Conservation (phyloP, 2,329 filamentous ascomycete genomes). For the Diaporthe sp. region DNA sequence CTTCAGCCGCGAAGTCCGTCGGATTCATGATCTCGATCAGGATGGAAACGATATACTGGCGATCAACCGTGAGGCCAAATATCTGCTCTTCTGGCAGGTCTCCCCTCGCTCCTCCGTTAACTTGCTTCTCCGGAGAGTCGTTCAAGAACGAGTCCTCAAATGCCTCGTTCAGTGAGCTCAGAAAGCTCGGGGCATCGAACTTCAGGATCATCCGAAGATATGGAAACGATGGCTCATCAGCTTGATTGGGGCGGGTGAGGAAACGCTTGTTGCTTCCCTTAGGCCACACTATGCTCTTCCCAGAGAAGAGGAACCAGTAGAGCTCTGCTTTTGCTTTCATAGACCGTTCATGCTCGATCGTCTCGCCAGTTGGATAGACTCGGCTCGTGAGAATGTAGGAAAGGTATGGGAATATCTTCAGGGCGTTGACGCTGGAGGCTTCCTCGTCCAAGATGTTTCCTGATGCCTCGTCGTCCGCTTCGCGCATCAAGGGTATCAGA, state of each 20-base stretch:
- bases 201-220: slow-evolving; percentile 87
- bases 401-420: slow-evolving; percentile 95
- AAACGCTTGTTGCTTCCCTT: slow-evolving; percentile 73
- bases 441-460: slow-evolving; percentile 72
- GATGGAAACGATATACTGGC: slow-evolving; percentile 94
- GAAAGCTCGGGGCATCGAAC: slow-evolving; percentile 91
- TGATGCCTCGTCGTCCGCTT: slow-evolving; percentile 65
- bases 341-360: slow-evolving; percentile 80
- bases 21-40: slow-evolving; percentile 90
- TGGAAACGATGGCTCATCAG: slow-evolving; percentile 82
- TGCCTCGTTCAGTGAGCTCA: slow-evolving; percentile 96
- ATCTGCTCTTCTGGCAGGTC: slow-evolving; percentile 76
- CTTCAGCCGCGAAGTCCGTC: slow-evolving; percentile 80
- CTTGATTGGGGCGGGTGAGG: slow-evolving; percentile 68
- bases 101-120: slow-evolving; percentile 65
- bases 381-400: slow-evolving; percentile 92
- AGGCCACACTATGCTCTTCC: slow-evolving; percentile 82
- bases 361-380: slow-evolving; percentile 88
- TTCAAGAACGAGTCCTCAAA: slow-evolving; percentile 97
- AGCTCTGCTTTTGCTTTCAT: slow-evolving; percentile 86
- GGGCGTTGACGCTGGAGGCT: slow-evolving; percentile 77
- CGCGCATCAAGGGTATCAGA: slow-evolving; percentile 71
- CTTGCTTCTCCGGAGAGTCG: slow-evolving; percentile 75
- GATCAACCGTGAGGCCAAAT: slow-evolving; percentile 81
- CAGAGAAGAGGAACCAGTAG: slow-evolving; percentile 95